Conservation (phyloP, 768 basidiomycete species). For the Coprinopsis marcescibilis region DNA sequence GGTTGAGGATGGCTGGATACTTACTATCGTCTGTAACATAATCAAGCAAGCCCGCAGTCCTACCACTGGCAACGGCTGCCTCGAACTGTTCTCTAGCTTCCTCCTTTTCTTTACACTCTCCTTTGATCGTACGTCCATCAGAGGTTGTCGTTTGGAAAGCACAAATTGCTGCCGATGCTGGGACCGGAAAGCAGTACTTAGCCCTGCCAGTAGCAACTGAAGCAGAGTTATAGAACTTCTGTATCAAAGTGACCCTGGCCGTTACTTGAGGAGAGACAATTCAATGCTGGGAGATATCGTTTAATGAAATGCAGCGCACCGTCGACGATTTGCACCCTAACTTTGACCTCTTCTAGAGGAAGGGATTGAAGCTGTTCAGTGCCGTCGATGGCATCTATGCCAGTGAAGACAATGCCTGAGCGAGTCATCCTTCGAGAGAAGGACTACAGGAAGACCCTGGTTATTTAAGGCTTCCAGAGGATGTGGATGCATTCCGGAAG, state of each 20-base stretch:
- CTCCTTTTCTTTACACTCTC: conserved; percentile 43
- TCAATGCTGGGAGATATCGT: neutral
- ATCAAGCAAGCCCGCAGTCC: conserved; percentile 39
- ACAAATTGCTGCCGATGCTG: conserved; percentile 48
- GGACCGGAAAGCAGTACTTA: conserved; percentile 56
- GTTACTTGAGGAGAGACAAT: conserved; percentile 32
- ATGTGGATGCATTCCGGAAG: too few species aligned
- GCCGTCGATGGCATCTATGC: neutral
- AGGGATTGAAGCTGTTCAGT: conserved; percentile 18
- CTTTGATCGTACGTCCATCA: conserved; percentile 37
- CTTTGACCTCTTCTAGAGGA: conserved; percentile 34
- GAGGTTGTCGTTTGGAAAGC: conserved; percentile 44
- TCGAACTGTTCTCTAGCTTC: conserved; percentile 36
- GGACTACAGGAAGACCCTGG: neutral
- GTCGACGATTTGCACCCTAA: conserved; percentile 38
- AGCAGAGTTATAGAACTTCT: conserved; percentile 35
- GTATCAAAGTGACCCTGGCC: conserved; percentile 35
- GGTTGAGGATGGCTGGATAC: conserved; percentile 13
- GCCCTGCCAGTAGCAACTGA: conserved; percentile 35
- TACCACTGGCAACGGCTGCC: conserved; percentile 33
- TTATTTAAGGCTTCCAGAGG: too few species aligned
- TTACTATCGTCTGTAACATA: conserved; percentile 48
- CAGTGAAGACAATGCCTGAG: conserved; percentile 19
- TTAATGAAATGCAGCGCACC: conserved; percentile 20
- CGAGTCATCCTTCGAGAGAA: conserved; percentile 12